Evolutionary conservation across 164 flowering plant species (phyloP), one percentile per base, ranked within the genome.

Genomic region (Brasenia schreberi): DNA sequence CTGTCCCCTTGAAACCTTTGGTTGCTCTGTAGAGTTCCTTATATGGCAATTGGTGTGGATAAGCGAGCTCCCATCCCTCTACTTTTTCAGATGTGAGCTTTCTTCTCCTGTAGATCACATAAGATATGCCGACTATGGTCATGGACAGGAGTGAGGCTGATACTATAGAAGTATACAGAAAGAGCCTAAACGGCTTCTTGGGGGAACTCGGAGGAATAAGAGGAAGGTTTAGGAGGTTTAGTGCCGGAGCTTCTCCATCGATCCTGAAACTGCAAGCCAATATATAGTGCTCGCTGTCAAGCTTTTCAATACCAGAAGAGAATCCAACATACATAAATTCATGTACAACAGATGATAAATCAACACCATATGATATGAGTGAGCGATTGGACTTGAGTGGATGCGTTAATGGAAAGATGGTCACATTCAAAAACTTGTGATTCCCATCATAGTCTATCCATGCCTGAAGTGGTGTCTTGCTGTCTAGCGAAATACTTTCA

Each of bases 401-500:
- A 5, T 33, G 19, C 6, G 52, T 9, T n/a, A 64, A 11, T 9
- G 77, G 77, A 19, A 65, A 14, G 19, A 74, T 9, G 1, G 73
- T 74, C 4, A 74, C 73, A 18, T 67, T 65, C 6, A 74, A 62
- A 0, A 9, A 68, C 42, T 70, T 65, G 12, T 59, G 49, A 7
- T 1, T 6, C 4, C 69, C 72, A 66, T 69, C 18, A 12, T 73
- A 73, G 5, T 73, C 71, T 62, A 73, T 49, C 75, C 75, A 73
- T 19, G 65, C 63, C 23, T 68, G 66, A 18, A 67, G 58, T 18
- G 73, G 70, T 5, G 66, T 64, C 16, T 77, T 79, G 44, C 77
- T 77, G 39, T 9, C 59, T 10, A 81, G 80, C 18, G 42, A 19
- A 53, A 81, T 18, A 68, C 66, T 76, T 59, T 9, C 56, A 33